A percentile compares a stretch with the other conserved stretches of the same genome.
Conservation (phyloP, 2,329 filamentous ascomycete genomes). For the Curvularia eragrostidis region DNA sequence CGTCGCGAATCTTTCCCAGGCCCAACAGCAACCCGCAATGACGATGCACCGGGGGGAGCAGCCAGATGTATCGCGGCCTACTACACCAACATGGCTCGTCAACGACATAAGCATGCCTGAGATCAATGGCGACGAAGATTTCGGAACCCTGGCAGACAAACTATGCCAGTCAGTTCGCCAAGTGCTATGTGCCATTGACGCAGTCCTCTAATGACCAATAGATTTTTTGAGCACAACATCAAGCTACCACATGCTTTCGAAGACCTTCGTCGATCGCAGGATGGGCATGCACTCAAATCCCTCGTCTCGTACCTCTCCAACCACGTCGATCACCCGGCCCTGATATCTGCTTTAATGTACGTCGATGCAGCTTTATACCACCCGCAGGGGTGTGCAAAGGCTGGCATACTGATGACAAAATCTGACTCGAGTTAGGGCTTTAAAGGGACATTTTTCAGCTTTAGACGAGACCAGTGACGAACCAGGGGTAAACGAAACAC, state of each 20-base stretch:
- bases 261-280: constrained; percentile 71
- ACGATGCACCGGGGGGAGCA: constrained; percentile 12
- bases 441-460: constrained; percentile 76
- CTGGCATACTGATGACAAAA: neutral
- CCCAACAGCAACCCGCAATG: constrained; percentile 10
- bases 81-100: constrained; percentile 38
- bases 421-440: constrained; percentile 59
- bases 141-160: constrained; percentile 71
- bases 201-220: constrained; percentile 30
- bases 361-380: constrained; percentile 41
- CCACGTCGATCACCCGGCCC: constrained; percentile 70
- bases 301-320: constrained; percentile 70
- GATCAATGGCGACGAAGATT: constrained; percentile 65
- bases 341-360: constrained; percentile 76
- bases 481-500: constrained; percentile 69
- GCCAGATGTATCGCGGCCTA: constrained; percentile 36
- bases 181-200: constrained; percentile 4
- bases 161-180: constrained; percentile 56
- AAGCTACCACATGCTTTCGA: constrained; percentile 74
- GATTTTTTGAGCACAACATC: constrained; percentile 62
- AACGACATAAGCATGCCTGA: constrained; percentile 58
- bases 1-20: constrained; percentile 14
- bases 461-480: constrained; percentile 64
- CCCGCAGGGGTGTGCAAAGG: neutral
- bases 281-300: constrained; percentile 63